These are phyloP conservation scores for Beauveria rudraprayagi DNA, from an alignment of 2,329 filamentous ascomycete species.

Conservation along the genomic window DNA sequence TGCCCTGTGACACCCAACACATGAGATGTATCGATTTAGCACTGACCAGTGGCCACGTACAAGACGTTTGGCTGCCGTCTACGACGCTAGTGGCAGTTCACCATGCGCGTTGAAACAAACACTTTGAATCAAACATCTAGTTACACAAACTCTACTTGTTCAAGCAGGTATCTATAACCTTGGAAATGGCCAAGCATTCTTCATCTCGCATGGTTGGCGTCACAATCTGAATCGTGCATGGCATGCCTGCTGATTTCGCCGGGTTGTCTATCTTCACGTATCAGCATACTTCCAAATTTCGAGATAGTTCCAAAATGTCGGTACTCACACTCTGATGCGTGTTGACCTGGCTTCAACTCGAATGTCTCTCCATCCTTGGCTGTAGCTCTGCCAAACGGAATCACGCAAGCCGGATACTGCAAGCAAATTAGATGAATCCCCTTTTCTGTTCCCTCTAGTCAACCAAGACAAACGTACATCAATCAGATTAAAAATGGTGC, in stretches of 20 bases:
- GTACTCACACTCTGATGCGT: slow-evolving; percentile 10
- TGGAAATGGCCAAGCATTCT: slow-evolving; percentile 26
- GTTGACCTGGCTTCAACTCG: slow-evolving; percentile 10
- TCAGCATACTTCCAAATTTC: not conserved
- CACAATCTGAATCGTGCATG: slow-evolving; percentile 38
- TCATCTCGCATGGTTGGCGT: slow-evolving; percentile 40
- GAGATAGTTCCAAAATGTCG: not conserved
- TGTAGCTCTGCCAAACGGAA: slow-evolving; percentile 35
- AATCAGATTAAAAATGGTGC: slow-evolving; percentile 42
- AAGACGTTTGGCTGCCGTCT: no score
- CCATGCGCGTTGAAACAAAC: no score
- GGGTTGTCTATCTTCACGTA: slow-evolving; percentile 28
- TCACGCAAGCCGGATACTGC: slow-evolving; percentile 42
- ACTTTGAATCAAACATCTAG: no score
- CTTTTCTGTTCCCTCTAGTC: not conserved
- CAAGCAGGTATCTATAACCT: slow-evolving; percentile 12
- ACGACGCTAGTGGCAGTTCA: no score
- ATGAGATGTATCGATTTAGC: no score
- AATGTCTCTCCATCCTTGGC: slow-evolving; percentile 8
- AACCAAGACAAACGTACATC: slow-evolving; percentile 31
- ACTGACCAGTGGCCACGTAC: no score
- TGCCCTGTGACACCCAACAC: not conserved
- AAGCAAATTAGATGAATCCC: not conserved
- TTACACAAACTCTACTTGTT: not conserved
- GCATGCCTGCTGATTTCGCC: slow-evolving; percentile 31